Evolutionary conservation across 768 basidiomycete genomes (phyloP), one percentile per base, ranked within the genome.

Genomic region (Lactarius sp.): DNA sequence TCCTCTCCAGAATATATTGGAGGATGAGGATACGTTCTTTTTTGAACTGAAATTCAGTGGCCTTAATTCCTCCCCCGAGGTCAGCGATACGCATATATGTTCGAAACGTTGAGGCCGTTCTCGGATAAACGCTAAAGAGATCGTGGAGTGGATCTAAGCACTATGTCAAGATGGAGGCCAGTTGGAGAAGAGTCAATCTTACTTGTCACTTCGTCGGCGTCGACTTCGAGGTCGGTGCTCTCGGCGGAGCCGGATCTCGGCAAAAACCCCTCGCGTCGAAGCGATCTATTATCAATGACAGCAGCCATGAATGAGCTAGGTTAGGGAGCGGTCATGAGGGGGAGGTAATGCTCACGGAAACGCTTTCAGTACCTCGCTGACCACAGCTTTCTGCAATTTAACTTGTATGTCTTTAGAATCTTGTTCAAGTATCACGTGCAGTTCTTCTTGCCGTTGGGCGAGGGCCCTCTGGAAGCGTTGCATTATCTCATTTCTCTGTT

Each of bases 21-120:
- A 60, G 34, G 9, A 52, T 46, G 6, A 65, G 53, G 9, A 60
- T 46, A 12, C 59, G 59, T n/a, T 47, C 34, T 22, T 60, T 65
- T 34, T 52, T 60, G 14, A 16, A 18, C 42, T 47, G 64, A 14
- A 60, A 65, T 7, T 54, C 52, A 1, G 39, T 0, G 2, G 6
- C 22, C 18, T n/a, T 46, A 22, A 59, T 60, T 18, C 51, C 57
- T 0, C 51, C 56, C 7, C 52, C 59, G 8, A 64, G 34, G 39
- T 51, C 55, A n/a, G 59, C 64, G 1, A 1, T 27, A 39, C 34
- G 16, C 54, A 41, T 14, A 60, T 51, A 27, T 4, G 16, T n/a
- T 10, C 64, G 47, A 34, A 46, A 65, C 2, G 6, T 42, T 44
- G 18, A 3, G 9, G 18, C 9, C 1, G 59, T 27, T 27, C 56